Base-by-base conservation (phyloP, 2,329 filamentous ascomycete species). In the Beauveria medogensis region DNA sequence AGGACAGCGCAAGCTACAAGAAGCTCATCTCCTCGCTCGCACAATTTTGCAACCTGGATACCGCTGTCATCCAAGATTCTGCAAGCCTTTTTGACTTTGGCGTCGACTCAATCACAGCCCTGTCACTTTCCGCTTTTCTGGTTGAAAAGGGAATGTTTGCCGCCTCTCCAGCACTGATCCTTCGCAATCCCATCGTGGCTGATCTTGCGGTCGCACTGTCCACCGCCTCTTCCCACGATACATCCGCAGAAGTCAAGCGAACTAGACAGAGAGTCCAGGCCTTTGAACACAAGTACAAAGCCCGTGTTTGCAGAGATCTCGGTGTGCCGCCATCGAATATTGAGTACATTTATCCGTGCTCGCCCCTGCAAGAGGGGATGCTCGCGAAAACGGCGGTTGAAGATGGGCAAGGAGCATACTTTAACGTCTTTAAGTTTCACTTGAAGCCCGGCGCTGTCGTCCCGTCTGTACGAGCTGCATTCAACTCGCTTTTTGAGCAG, bases 71-170 rank as follows among this genome's bases (percentile, higher is more conserved):
- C 2, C 74, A 72, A 0, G 74, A 80, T 2, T 77, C 75, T 0
- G 85, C 86, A 0, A 96, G 85, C 63, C 83, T 96, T 20, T 96
- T 94, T 66, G 91, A 96, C 64, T 77, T 96, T 1, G 93, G 92
- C 0, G 79, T 97, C 26, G 93, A 96, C 68, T 97, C 92, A 0
- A 91, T 97, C 18, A 91, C 90, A 0, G 89, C 88, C 0, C 86
- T 95, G 51, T 81, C 85, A 8, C 80, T 97, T 34, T 81, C 88
- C 0, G 79, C 81, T 5, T 72, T 79, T 14, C 75, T 97, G 16
- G 89, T 85, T 65, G 77, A 80, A 3, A 76, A 76, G 2, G 90
- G 90, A 0, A 82, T 92, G 57, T 40, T 68, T 1, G 75, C 78
- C 16, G 86, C 84, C 0, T 85, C 82, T 8, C 82, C 90, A 1